phyloP scores from a whole-genome alignment of 768 basidiomycete genomes.

The Porphyrellus cyaneotinctus region DNA sequence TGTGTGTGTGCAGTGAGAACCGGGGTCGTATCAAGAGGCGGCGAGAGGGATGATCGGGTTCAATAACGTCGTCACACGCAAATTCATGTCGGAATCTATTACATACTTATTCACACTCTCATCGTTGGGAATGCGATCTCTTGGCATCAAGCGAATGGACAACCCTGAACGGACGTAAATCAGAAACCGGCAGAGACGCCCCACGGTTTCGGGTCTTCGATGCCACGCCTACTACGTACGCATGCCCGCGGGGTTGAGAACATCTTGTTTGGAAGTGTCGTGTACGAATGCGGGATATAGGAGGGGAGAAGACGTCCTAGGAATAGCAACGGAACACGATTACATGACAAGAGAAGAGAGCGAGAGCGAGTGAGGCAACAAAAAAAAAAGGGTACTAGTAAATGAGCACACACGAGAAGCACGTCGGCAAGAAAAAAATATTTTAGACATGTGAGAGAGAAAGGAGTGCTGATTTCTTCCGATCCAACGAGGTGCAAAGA shows the following conservation, averaged over 20 bases:
- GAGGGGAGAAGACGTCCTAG: too few relatives aligned
- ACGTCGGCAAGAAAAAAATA: not conserved
- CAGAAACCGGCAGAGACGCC: too few relatives aligned
- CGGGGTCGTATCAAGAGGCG: conserved; percentile 47
- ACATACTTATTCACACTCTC: too few relatives aligned
- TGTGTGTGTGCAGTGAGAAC: conserved; percentile 41
- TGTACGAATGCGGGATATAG: not conserved
- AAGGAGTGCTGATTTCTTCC: not conserved
- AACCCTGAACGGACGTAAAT: too few relatives aligned
- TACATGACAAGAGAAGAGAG: not conserved
- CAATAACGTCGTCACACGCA: too few relatives aligned
- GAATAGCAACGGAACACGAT: not conserved
- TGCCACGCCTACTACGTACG: too few relatives aligned
- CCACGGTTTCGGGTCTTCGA: too few relatives aligned
- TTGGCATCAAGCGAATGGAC: too few relatives aligned
- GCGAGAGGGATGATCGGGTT: conserved; percentile 27
- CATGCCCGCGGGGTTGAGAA: too few relatives aligned
- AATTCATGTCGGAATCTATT: too few relatives aligned
- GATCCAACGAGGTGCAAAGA: not conserved
- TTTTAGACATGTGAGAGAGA: too few relatives aligned
- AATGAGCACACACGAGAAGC: not conserved
- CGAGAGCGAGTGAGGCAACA: not conserved
- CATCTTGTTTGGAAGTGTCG: not conserved
- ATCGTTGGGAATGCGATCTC: too few relatives aligned
- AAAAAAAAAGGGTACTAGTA: not conserved